phyloP scores from a whole-genome alignment of 352 stramenopile genomes.

The Globisporangium barbulae region DNA sequence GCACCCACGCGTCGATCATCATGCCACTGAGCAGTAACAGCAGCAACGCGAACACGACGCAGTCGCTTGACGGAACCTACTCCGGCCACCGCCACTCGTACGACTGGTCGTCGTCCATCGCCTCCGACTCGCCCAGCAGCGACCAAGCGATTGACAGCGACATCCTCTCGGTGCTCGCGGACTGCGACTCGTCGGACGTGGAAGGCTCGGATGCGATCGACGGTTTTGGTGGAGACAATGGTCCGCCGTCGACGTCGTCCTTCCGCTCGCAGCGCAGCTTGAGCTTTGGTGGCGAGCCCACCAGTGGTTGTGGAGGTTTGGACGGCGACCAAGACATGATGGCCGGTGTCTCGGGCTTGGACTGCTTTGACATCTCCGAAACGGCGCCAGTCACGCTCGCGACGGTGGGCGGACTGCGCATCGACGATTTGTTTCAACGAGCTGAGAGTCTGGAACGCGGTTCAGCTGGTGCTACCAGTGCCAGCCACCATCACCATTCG shows the following conservation, averaged over 20 bases:
- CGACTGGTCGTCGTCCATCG: constrained; percentile 31
- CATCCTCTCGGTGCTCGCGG: constrained; percentile 66
- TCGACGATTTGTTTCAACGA: constrained; percentile 15
- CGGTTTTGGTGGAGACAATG: constrained; percentile 14
- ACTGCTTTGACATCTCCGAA: constrained; percentile 44
- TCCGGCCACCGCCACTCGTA: constrained; percentile 23
- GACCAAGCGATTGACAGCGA: constrained; percentile 75
- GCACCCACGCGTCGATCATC: constrained; percentile 17
- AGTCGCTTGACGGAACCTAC: not conserved
- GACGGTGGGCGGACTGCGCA: constrained; percentile 11
- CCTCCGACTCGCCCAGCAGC: constrained; percentile 34
- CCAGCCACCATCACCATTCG: not conserved
- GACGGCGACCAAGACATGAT: constrained; percentile 31
- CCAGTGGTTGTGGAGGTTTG: not conserved
- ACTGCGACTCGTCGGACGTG: constrained; percentile 31
- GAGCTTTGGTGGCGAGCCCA: constrained; percentile 20
- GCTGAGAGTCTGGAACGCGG: not conserved
- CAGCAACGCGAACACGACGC: not conserved
- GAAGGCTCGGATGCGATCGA: constrained; percentile 23
- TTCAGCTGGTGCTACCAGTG: not conserved
- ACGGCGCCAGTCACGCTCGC: constrained; percentile 13
- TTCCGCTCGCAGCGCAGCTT: constrained; percentile 24
- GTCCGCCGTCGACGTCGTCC: constrained; percentile 13
- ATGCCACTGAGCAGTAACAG: constrained; percentile 17
- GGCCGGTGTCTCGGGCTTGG: constrained; percentile 16